These are phyloP conservation scores for Lactuca saligna DNA, from an alignment of 129 eudicot species.

Conservation along the genomic window DNA sequence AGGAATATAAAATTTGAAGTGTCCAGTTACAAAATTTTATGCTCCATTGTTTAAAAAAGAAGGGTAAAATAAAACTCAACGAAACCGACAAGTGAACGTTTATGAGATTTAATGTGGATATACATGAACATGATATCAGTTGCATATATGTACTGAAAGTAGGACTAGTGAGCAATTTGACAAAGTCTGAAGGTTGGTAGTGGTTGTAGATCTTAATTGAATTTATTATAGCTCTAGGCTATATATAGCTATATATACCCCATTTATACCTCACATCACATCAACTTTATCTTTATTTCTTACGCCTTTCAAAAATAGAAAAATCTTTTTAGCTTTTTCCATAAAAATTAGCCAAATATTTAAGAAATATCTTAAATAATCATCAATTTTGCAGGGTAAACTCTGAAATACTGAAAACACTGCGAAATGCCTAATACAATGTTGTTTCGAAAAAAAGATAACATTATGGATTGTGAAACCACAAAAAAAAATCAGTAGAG, in stretches of 20 bases:
- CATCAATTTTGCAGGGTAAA: too few species aligned
- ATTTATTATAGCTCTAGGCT: not conserved
- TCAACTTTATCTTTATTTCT: too few species aligned
- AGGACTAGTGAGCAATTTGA: not conserved
- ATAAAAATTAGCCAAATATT: too few species aligned
- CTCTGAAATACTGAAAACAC: too few species aligned
- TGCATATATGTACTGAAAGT: not conserved
- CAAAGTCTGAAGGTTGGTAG: slow-evolving; percentile 2
- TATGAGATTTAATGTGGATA: not conserved
- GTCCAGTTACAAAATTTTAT: not conserved
- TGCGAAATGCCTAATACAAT: too few species aligned
- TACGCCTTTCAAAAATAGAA: too few species aligned
- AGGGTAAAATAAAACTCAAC: too few species aligned
- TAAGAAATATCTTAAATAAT: too few species aligned
- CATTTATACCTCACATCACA: not conserved
- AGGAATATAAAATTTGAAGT: not conserved
- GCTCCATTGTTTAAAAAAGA: not conserved
- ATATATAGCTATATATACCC: not conserved
- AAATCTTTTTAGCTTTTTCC: too few species aligned
- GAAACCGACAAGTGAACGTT: not conserved
- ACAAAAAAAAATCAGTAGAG: too few species aligned
- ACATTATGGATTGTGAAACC: too few species aligned
- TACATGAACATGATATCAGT: not conserved
- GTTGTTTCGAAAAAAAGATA: too few species aligned
- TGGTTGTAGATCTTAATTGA: slow-evolving; percentile 11